Evolutionary conservation across 805 yeast species (phyloP).

Genomic region (Barnettozyma botsteinii): DNA sequence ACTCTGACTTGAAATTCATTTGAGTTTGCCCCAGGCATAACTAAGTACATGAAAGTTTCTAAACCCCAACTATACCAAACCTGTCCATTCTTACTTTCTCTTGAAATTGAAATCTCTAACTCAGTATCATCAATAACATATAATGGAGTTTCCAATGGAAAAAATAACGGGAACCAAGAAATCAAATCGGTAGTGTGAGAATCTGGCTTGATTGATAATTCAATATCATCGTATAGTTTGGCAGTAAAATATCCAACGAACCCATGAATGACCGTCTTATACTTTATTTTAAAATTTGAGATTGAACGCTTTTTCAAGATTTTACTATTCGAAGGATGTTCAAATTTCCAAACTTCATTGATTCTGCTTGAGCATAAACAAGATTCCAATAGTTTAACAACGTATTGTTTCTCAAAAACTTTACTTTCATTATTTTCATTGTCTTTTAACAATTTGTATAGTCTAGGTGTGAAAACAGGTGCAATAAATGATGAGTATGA

Average conservation of each 20-base stretch:
- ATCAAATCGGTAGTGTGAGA: slow-evolving; percentile 38
- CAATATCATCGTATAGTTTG: slow-evolving; percentile 52
- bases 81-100: slow-evolving; percentile 35
- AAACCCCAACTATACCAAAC: slow-evolving; percentile 69
- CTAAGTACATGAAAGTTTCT: slow-evolving; percentile 44
- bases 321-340: slow-evolving; percentile 55
- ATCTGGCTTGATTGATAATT: slow-evolving; percentile 45
- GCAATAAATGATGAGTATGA: slow-evolving; percentile 54
- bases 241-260: slow-evolving; percentile 73
- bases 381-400: slow-evolving; percentile 36
- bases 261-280: slow-evolving; percentile 61
- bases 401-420: slow-evolving; percentile 42
- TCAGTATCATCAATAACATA: slow-evolving; percentile 49
- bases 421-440: slow-evolving; percentile 22
- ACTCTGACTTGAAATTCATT: slow-evolving; percentile 29
- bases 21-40: slow-evolving; percentile 23
- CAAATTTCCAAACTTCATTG: slow-evolving; percentile 55
- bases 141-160: slow-evolving; percentile 54
- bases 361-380: slow-evolving; percentile 41
- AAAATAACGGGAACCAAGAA: slow-evolving; percentile 67
- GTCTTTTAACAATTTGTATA: slow-evolving; percentile 33
- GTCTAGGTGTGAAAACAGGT: slow-evolving; percentile 59
- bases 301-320: slow-evolving; percentile 34
- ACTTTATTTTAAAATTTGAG: slow-evolving; percentile 38
- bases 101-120: slow-evolving; percentile 44